These are phyloP conservation scores for Neostapfia colusana DNA, from an alignment of 176 grass and related monocot genomes.

Conservation along the genomic window DNA sequence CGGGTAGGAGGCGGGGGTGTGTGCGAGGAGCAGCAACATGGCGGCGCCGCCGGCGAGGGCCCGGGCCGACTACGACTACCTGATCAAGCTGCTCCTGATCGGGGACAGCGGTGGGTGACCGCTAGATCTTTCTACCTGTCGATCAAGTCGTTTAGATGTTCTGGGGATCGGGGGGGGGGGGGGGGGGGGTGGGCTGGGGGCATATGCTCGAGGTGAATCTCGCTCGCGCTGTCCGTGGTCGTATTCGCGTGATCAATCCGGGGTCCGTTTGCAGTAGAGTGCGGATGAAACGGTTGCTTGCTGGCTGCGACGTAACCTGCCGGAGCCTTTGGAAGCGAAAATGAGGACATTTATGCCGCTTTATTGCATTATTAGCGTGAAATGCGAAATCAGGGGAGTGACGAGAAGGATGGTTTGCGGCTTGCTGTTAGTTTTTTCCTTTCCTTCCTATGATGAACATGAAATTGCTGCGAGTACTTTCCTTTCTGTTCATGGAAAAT, in stretches of 20 bases:
- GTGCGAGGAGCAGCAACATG: slow-evolving; percentile 42
- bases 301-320: neutral
- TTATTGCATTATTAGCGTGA: neutral
- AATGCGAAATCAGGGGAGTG: slow-evolving; percentile 7
- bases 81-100: slow-evolving; percentile 83
- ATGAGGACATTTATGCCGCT: neutral
- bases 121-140: slow-evolving; percentile 32
- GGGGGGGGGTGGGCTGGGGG: neutral
- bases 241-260: neutral
- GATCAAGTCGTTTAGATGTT: neutral
- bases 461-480: neutral
- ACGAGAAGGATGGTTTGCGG: neutral
- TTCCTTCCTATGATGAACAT: neutral
- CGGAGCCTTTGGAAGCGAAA: neutral
- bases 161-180: slow-evolving; percentile 15
- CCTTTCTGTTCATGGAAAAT: neutral
- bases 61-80: slow-evolving; percentile 83
- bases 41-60: slow-evolving; percentile 80
- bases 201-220: neutral
- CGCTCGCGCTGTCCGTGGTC: neutral
- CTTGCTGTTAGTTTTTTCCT: neutral
- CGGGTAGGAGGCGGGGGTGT: slow-evolving; percentile 8
- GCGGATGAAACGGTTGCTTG: neutral
- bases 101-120: slow-evolving; percentile 76
- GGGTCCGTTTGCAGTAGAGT: neutral